A percentile compares a stretch with the other conserved stretches of the same genome.
phyloP scores from a whole-genome alignment of 768 basidiomycete genomes.

The Kwoniella heveanensis region DNA sequence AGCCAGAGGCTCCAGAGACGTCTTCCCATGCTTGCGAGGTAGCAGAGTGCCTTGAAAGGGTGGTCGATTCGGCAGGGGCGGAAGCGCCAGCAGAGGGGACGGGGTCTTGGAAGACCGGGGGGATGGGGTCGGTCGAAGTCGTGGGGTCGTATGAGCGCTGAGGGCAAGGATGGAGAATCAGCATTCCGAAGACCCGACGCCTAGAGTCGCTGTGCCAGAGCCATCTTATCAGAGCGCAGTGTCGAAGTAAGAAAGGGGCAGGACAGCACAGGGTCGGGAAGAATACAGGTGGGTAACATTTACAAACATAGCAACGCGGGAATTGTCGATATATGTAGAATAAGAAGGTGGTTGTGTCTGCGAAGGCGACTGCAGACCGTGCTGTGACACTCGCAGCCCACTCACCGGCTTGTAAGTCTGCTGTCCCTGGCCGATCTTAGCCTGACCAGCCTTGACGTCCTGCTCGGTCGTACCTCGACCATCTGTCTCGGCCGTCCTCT shows the following conservation, averaged over 20 bases:
- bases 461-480: conserved; percentile 31
- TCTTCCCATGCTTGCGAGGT: conserved; percentile 51
- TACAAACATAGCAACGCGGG: too few species aligned
- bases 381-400: too few species aligned
- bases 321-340: too few species aligned
- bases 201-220: too few species aligned
- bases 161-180: background rate
- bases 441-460: conserved; percentile 33
- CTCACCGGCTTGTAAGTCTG: conserved; percentile 27
- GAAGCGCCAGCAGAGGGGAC: conserved; percentile 2
- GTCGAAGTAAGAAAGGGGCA: too few species aligned
- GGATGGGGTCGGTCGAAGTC: conserved; percentile 45
- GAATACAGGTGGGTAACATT: too few species aligned
- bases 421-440: conserved; percentile 6
- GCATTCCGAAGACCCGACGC: too few species aligned
- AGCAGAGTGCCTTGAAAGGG: conserved; percentile 36
- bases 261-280: too few species aligned
- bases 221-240: too few species aligned
- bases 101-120: conserved; percentile 30
- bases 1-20: conserved; percentile 24
- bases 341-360: too few species aligned
- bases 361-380: too few species aligned
- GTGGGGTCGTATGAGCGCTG: conserved; percentile 47
- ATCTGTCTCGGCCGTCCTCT: conserved; percentile 28
- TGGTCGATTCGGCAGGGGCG: conserved; percentile 28